Conservation (phyloP, 2,329 filamentous ascomycete genomes). For the Fusarium virguliforme region DNA sequence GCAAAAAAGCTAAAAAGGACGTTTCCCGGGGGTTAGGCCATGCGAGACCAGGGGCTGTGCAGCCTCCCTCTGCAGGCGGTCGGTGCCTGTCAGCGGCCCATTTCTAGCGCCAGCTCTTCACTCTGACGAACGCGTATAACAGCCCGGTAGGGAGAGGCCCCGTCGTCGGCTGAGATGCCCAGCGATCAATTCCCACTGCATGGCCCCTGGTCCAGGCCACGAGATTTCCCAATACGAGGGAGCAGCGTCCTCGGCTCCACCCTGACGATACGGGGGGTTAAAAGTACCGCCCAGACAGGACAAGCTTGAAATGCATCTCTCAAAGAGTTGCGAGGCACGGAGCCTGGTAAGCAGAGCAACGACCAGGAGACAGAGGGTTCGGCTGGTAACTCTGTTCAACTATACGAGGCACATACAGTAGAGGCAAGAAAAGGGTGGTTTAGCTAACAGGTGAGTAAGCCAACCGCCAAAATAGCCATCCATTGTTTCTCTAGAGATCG, state of each 20-base stretch:
- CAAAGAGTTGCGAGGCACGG: constrained; percentile 16
- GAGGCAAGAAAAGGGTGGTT: background rate
- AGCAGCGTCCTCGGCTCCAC: constrained; percentile 27
- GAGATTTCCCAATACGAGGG: constrained; percentile 46
- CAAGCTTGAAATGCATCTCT: constrained; percentile 33
- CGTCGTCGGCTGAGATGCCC: constrained; percentile 13
- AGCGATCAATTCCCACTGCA: constrained; percentile 18
- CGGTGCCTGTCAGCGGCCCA: constrained; percentile 14
- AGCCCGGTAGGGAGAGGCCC: background rate
- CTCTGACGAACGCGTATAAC: background rate
- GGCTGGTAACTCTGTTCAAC: background rate
- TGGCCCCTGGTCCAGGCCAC: constrained; percentile 9
- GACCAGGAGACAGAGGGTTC: background rate
- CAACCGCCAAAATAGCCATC: background rate
- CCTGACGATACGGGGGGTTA: constrained; percentile 24
- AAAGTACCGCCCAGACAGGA: constrained; percentile 27
- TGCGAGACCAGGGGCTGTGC: background rate
- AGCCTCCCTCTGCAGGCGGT: background rate
- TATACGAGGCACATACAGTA: background rate
- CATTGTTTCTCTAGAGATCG: background rate
- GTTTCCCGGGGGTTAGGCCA: constrained; percentile 2
- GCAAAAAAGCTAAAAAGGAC: constrained; percentile 25
- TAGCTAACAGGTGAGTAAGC: constrained; percentile 1
- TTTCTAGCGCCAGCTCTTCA: constrained; percentile 17
- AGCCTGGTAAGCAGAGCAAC: background rate